Evolutionary conservation across 306 rosid genomes (phyloP).

Genomic region (Lupinus albus): DNA sequence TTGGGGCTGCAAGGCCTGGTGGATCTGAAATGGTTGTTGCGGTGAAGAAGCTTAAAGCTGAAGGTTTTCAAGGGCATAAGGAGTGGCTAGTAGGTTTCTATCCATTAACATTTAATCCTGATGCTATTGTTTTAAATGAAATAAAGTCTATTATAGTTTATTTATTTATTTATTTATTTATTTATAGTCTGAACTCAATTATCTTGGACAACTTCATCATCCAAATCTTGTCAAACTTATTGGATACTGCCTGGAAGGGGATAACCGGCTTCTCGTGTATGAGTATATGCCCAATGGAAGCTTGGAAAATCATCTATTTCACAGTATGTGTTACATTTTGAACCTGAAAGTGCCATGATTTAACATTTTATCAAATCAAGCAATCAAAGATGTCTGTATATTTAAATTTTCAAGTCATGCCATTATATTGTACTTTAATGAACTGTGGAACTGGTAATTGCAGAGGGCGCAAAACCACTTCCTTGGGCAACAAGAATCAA

Average conservation of each 20-base stretch:
- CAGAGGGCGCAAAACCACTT: constrained; percentile 56
- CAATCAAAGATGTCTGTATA: constrained; percentile 8
- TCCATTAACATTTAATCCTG: background rate
- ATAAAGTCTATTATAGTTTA: constrained; percentile 27
- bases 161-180: constrained; percentile 2
- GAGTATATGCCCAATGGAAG: constrained; percentile 87
- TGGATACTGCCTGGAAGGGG: constrained; percentile 86
- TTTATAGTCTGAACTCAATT: constrained; percentile 72
- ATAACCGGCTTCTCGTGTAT: constrained; percentile 82
- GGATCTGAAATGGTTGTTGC: constrained; percentile 68
- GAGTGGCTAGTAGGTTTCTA: constrained; percentile 81
- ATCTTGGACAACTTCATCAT: constrained; percentile 89
- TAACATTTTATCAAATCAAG: constrained; percentile 15
- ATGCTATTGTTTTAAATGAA: constrained; percentile 19
- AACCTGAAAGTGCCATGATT: constrained; percentile 4
- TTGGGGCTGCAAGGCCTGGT: constrained; percentile 50
- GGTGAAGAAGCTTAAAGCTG: constrained; percentile 86
- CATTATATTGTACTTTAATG: constrained; percentile 12
- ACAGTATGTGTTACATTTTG: constrained; percentile 55
- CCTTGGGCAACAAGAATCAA: constrained; percentile 76
- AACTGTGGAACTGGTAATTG: constrained; percentile 36
- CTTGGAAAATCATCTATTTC: constrained; percentile 87
- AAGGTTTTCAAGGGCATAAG: constrained; percentile 94
- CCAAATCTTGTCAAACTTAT: constrained; percentile 86
- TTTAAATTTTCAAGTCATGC: constrained; percentile 16